Conservation (phyloP, 495 filamentous ascomycete genomes). For the Penicillium crystallinum region DNA sequence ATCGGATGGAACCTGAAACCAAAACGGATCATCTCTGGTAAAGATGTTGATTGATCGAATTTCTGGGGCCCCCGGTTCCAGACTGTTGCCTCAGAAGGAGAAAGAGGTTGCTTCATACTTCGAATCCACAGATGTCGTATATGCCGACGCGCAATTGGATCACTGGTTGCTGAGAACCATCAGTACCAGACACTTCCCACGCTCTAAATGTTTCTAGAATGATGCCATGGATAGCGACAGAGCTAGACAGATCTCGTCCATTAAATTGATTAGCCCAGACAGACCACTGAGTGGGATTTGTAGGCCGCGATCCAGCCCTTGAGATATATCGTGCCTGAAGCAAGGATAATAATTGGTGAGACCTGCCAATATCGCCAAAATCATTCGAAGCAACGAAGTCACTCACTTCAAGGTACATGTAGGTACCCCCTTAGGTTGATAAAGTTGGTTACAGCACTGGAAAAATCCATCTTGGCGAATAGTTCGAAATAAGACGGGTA, state of each 20-base stretch:
- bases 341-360: neutral
- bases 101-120: constrained; percentile 5
- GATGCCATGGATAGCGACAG: neutral
- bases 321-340: neutral
- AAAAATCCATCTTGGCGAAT: neutral
- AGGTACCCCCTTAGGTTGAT: too few species aligned
- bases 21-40: neutral
- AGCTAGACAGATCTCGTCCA: neutral
- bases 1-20: neutral
- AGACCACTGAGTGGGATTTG: neutral
- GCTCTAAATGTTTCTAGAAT: neutral
- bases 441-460: neutral
- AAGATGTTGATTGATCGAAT: neutral
- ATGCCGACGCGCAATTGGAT: neutral
- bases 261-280: neutral
- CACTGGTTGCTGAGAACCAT: neutral
- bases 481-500: neutral
- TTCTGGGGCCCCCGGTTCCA: constrained; percentile 6
- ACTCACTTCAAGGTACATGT: neutral
- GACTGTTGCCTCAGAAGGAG: constrained; percentile 14
- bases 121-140: neutral
- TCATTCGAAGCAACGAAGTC: neutral
- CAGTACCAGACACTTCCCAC: neutral
- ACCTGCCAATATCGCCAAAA: neutral
- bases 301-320: too few species aligned